Percentiles rank a stretch among this genome's conserved stretches.
These are phyloP conservation scores for Cotoneaster glaucophyllus DNA, from an alignment of 306 rosid species.

Conservation along the genomic window DNA sequence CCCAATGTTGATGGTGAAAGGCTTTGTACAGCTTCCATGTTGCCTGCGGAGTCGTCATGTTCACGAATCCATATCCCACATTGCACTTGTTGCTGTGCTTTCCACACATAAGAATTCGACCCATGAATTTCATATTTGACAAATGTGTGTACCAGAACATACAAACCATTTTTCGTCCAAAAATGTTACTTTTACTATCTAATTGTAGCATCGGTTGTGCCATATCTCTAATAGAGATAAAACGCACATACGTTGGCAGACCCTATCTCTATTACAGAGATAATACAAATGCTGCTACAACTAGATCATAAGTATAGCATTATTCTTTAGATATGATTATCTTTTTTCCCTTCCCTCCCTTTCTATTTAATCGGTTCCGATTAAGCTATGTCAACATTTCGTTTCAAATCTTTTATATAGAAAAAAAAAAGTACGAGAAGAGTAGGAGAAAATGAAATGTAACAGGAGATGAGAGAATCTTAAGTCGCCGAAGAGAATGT, in stretches of 20 bases:
- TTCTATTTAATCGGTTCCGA: accelerated
- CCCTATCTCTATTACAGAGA: too few relatives aligned
- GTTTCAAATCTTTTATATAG: too few relatives aligned
- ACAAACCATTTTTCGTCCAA: too few relatives aligned
- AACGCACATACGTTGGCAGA: accelerated
- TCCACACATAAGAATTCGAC: not conserved
- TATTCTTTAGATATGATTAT: too few relatives aligned
- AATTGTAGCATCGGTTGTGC: too few relatives aligned
- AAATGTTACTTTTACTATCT: too few relatives aligned
- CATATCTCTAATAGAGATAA: too few relatives aligned
- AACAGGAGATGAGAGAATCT: accelerated
- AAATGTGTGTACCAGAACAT: not conserved
- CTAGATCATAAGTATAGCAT: too few relatives aligned
- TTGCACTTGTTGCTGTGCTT: conserved; percentile 82
- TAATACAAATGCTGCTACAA: accelerated
- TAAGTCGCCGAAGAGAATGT: too few relatives aligned
- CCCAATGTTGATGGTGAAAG: conserved; percentile 88
- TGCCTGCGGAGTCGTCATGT: conserved; percentile 86
- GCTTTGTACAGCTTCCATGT: conserved; percentile 79
- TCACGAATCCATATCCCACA: conserved; percentile 96
- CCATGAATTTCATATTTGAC: too few relatives aligned
- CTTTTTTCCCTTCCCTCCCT: accelerated
- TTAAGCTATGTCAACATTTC: accelerated
- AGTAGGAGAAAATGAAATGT: too few relatives aligned
- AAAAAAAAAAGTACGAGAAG: accelerated